Conservation (phyloP, 805 yeast genomes). For the Cyberlindnera bimundalis region DNA sequence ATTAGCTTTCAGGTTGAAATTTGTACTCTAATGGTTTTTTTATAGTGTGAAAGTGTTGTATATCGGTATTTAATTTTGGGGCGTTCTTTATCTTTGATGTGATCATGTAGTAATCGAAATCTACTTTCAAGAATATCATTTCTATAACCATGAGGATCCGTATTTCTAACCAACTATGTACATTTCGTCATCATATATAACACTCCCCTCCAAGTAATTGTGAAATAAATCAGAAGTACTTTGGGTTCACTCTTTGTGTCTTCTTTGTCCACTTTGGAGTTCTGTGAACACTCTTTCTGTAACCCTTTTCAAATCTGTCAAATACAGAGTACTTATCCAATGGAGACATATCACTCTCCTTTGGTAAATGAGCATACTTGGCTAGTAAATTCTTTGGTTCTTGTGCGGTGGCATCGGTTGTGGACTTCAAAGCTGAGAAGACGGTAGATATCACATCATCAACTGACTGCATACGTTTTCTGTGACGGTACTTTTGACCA, state of each 20-base stretch:
- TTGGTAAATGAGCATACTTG: constrained; percentile 57
- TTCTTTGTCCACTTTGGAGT: constrained; percentile 91
- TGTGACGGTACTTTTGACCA: constrained; percentile 78
- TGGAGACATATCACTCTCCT: constrained; percentile 75
- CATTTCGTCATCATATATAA: not conserved
- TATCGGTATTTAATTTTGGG: not conserved
- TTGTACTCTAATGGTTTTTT: no score
- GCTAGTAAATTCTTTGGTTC: constrained; percentile 16
- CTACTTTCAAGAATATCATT: not conserved
- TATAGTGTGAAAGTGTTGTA: not conserved
- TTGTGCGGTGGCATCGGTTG: not conserved
- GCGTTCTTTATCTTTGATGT: not conserved
- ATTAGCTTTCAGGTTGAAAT: not conserved
- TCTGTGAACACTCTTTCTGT: constrained; percentile 84
- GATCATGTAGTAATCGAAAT: not conserved
- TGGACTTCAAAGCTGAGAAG: constrained; percentile 41
- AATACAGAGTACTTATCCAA: constrained; percentile 86
- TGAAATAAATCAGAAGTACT: constrained; percentile 17
- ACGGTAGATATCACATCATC: constrained; percentile 73
- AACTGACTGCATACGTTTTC: constrained; percentile 77
- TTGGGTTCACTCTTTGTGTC: constrained; percentile 77
- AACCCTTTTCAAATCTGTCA: constrained; percentile 66
- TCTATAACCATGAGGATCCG: constrained; percentile 3
- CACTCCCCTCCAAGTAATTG: not conserved
- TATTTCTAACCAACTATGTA: constrained; percentile 11